These are phyloP conservation scores for Colletotrichum sp. DNA, from an alignment of 2,329 filamentous ascomycete species.

Conservation along the genomic window DNA sequence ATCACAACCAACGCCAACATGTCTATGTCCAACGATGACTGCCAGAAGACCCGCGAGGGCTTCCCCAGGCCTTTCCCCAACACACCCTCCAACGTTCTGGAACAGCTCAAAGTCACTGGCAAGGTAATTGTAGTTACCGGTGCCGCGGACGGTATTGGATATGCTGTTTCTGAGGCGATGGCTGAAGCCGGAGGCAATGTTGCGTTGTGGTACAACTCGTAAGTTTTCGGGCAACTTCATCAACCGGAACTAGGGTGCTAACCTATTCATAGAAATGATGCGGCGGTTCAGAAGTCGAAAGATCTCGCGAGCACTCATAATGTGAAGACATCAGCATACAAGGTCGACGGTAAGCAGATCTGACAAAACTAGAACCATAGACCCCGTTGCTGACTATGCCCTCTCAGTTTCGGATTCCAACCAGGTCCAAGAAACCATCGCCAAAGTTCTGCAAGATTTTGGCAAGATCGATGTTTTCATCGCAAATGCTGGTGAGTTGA, in stretches of 20 bases:
- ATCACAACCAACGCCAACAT: conserved; percentile 30
- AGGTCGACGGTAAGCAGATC: conserved; percentile 41
- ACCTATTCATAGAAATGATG: conserved; percentile 5
- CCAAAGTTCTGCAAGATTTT: conserved; percentile 41
- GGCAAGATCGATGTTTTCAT: conserved; percentile 47
- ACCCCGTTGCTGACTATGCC: not conserved
- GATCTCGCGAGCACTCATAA: conserved; percentile 35
- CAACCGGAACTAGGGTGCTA: not conserved
- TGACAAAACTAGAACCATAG: not conserved
- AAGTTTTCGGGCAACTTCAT: too few relatives aligned
- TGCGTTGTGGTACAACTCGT: conserved; percentile 41
- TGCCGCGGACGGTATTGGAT: conserved; percentile 50
- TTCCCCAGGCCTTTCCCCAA: conserved; percentile 42
- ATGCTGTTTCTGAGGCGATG: conserved; percentile 48
- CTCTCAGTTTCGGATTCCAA: conserved; percentile 43
- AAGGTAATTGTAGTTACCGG: conserved; percentile 50
- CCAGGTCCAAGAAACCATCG: conserved; percentile 37
- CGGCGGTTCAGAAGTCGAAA: conserved; percentile 39
- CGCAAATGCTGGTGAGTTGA: conserved; percentile 43
- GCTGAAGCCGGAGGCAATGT: conserved; percentile 49
- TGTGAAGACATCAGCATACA: conserved; percentile 44
- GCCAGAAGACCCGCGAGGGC: conserved; percentile 31
- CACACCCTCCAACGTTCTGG: conserved; percentile 45
- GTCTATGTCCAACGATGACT: conserved; percentile 42
- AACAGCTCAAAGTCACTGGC: conserved; percentile 47